phyloP scores from a whole-genome alignment of 805 yeast species.

The Maudiozyma pseudohumilis region DNA sequence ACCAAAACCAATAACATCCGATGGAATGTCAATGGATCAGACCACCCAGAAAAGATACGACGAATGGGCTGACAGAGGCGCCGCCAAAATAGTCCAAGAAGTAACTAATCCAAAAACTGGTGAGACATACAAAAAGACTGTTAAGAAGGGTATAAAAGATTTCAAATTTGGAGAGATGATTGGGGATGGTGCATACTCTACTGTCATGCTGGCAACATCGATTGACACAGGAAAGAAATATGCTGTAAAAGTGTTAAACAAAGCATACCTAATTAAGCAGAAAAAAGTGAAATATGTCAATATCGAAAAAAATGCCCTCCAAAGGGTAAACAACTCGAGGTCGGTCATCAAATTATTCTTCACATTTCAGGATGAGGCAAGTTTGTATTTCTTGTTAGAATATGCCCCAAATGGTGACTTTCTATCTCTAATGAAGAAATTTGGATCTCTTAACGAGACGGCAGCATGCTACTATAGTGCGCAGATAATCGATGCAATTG shows the following conservation, averaged over 20 bases:
- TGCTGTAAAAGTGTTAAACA: slow-evolving; percentile 70
- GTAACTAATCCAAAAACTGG: slow-evolving; percentile 38
- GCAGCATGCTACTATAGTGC: slow-evolving; percentile 60
- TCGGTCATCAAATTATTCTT: slow-evolving; percentile 63
- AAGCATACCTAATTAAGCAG: slow-evolving; percentile 68
- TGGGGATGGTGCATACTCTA: slow-evolving; percentile 95
- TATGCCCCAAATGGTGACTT: slow-evolving; percentile 76
- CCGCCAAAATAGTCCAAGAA: slow-evolving; percentile 44
- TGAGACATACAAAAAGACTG: slow-evolving; percentile 40
- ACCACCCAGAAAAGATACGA: slow-evolving; percentile 23
- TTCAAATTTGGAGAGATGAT: slow-evolving; percentile 80
- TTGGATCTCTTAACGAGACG: slow-evolving; percentile 63
- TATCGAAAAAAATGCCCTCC: slow-evolving; percentile 71
- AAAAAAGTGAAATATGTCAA: slow-evolving; percentile 79
- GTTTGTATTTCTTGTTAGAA: slow-evolving; percentile 65
- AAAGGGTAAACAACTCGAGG: slow-evolving; percentile 48
- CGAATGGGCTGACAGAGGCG: slow-evolving; percentile 50
- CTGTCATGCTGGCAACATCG: slow-evolving; percentile 81
- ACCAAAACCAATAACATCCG: neutral
- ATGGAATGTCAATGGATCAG: slow-evolving; percentile 16
- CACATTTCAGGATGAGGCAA: slow-evolving; percentile 70
- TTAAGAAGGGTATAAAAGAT: slow-evolving; percentile 58
- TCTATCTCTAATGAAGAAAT: slow-evolving; percentile 52
- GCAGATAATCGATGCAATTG: slow-evolving; percentile 64
- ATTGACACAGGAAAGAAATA: slow-evolving; percentile 60